Percentiles rank a stretch among this genome's conserved stretches.
These are phyloP conservation scores for Aristolochia californica DNA, from an alignment of 164 flowering plant species.

Conservation along the genomic window DNA sequence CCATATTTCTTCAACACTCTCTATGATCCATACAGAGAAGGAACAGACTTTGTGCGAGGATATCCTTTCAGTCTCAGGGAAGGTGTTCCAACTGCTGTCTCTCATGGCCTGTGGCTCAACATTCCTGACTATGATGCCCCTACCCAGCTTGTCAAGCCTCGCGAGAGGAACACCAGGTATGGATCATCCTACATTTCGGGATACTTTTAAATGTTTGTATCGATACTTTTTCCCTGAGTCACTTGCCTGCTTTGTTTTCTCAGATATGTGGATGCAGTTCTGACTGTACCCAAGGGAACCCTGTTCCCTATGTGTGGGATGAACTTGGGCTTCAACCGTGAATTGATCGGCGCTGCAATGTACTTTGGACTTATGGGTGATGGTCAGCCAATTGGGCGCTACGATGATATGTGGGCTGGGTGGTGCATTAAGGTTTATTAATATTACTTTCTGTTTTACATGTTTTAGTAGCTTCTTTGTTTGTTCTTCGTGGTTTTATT, in stretches of 20 bases:
- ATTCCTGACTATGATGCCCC: conserved; percentile 87
- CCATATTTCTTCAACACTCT: conserved; percentile 84
- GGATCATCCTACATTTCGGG: background rate
- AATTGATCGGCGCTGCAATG: conserved; percentile 75
- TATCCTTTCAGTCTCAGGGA: conserved; percentile 81
- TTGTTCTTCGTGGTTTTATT: background rate
- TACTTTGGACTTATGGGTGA: conserved; percentile 87
- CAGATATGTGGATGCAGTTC: conserved; percentile 73
- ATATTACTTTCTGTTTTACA: background rate
- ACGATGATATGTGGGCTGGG: conserved; percentile 89
- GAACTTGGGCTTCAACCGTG: conserved; percentile 69
- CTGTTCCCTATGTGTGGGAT: conserved; percentile 82
- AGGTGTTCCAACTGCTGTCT: conserved; percentile 72
- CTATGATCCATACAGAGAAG: conserved; percentile 71
- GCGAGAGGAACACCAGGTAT: conserved; percentile 65
- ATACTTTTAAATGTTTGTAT: background rate
- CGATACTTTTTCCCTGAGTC: no score
- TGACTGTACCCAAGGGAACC: conserved; percentile 75
- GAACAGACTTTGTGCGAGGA: conserved; percentile 83
- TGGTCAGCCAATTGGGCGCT: conserved; percentile 82
- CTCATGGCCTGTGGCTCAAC: conserved; percentile 83
- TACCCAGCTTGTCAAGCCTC: conserved; percentile 79
- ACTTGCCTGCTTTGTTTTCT: background rate
- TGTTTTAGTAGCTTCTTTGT: background rate
- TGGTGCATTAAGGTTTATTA: conserved; percentile 65